A percentile compares a stretch with the other conserved stretches of the same genome.
phyloP scores from a whole-genome alignment of 164 flowering plant species.

The Buxus sempervirens region DNA sequence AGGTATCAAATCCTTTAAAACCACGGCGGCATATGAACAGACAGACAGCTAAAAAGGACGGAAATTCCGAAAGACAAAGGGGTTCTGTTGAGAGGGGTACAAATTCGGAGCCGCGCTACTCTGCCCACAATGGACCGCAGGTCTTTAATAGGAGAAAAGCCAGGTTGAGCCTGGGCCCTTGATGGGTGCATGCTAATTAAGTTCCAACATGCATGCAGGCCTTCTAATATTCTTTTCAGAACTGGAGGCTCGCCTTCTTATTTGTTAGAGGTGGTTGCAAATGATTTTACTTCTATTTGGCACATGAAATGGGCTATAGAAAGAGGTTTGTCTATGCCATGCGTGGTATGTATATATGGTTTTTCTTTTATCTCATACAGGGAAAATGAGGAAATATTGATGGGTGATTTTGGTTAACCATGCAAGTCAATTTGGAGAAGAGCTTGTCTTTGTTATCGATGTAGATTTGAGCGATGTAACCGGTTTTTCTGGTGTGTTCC shows the following conservation, averaged over 20 bases:
- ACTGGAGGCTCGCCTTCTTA: background rate
- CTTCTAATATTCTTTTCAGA: background rate
- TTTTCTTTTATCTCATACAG: no score
- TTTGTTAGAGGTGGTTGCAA: no score
- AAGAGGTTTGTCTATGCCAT: no score
- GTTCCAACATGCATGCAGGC: background rate
- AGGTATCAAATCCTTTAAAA: constrained; percentile 19
- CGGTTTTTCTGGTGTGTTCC: no score
- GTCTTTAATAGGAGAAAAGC: constrained; percentile 25
- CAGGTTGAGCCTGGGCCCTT: constrained; percentile 18
- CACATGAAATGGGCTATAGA: no score
- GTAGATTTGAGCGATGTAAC: no score
- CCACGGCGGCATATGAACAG: constrained; percentile 19
- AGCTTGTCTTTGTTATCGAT: no score
- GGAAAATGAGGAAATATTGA: no score
- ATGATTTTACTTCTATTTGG: no score
- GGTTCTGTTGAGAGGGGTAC: constrained; percentile 10
- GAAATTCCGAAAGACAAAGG: constrained; percentile 14
- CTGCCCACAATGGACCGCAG: constrained; percentile 19
- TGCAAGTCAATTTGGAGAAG: no score
- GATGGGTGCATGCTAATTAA: background rate
- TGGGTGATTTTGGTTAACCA: no score
- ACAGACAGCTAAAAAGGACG: constrained; percentile 19
- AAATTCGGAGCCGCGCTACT: constrained; percentile 26
- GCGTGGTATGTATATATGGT: no score